Evolutionary conservation across 2,329 filamentous ascomycete species (phyloP), one percentile per base, ranked within the genome.

Genomic region (Dothideomycetidae sp.): DNA sequence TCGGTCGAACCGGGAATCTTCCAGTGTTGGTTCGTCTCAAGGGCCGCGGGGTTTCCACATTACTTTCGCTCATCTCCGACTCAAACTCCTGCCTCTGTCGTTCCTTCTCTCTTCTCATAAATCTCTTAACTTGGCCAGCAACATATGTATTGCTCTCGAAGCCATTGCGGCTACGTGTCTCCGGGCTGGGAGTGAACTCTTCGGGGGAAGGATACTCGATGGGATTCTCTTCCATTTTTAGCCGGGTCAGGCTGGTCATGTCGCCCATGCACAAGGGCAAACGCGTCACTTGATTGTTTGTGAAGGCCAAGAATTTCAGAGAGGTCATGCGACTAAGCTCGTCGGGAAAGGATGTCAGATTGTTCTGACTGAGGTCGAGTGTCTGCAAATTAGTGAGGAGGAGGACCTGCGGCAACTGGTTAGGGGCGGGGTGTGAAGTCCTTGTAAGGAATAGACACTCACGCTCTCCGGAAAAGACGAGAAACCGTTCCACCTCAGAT

Each of bases 181-280:
- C 9, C 2, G 45, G 45, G 35, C 49, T 48, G 31, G 65, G 57
- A 21, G 55, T 54, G 48, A 55, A 60, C 19, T 61, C 54, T 5
- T 67, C 62, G 2, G 55, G 54, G 5, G 65, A 78, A 3, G 85
- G 85, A 49, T 88, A 88, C 41, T 70, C 72, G 41, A 94, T 71
- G 5, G 82, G 82, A 49, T 94, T 94, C 31, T 84, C 84, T 41
- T 88, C 81, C 23, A 94, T 73, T 57, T 93, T 93, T 40, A 96
- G 67, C 46, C 92, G 81, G 53, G 88, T 82, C 42, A 96, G 63
- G 39, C 84, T 90, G 40, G 71, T 77, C 81, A 94, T 93, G 46
- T 93, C 85, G 38, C 82, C 84, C 14, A 96, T 62, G 46, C 82
- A 86, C 5, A 81, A 62, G 1, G 88, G 88, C 12, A 96, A 64